Percentiles rank a stretch among this genome's conserved stretches.
These are phyloP conservation scores for Starmerella bombi DNA, from an alignment of 805 yeast species.

Conservation along the genomic window DNA sequence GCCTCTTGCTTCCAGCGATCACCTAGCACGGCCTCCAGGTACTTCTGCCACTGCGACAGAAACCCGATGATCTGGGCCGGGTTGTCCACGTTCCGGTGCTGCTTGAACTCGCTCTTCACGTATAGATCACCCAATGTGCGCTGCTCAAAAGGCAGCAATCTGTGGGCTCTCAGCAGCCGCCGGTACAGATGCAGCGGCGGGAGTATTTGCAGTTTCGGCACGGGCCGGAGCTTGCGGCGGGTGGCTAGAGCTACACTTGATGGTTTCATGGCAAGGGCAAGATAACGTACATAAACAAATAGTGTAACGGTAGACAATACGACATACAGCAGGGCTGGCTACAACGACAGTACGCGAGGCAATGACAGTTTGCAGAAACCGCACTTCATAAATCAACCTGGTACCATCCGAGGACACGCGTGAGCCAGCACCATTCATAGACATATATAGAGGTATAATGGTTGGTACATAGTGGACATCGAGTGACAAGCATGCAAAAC, in stretches of 20 bases:
- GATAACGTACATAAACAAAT: not conserved
- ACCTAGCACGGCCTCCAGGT: constrained; percentile 29
- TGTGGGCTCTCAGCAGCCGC: constrained; percentile 72
- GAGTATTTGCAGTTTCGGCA: constrained; percentile 32
- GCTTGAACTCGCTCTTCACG: constrained; percentile 77
- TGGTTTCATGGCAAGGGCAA: constrained; percentile 4
- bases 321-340: too few species aligned
- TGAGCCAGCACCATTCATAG: too few species aligned
- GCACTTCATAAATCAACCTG: too few species aligned
- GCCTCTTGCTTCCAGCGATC: constrained; percentile 52
- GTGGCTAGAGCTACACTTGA: constrained; percentile 12
- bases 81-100: constrained; percentile 69
- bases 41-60: constrained; percentile 77
- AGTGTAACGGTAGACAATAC: too few species aligned
- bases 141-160: constrained; percentile 43
- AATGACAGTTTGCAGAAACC: too few species aligned
- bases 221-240: constrained; percentile 17
- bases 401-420: too few species aligned
- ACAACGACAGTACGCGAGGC: too few species aligned
- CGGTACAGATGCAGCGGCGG: constrained; percentile 76
- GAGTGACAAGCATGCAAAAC: too few species aligned
- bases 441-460: too few species aligned
- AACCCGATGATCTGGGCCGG: constrained; percentile 92
- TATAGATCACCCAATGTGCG: constrained; percentile 78
- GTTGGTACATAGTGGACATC: too few species aligned